phyloP scores from a whole-genome alignment of 768 basidiomycete species.

The Sutorius australiensis region DNA sequence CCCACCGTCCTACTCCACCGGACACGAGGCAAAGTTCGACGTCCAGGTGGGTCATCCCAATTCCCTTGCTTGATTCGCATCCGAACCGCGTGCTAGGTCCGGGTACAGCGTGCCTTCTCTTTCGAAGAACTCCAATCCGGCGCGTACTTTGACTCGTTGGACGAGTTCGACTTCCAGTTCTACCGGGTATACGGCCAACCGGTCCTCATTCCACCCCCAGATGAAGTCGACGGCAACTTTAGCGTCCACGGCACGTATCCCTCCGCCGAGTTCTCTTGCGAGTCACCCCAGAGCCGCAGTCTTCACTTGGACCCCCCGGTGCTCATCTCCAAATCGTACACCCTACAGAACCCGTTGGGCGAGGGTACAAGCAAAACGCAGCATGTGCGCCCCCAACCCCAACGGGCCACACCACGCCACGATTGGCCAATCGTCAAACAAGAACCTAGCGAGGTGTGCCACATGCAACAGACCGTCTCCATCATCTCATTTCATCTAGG shows the following conservation, averaged over 20 bases:
- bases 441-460: slow-evolving; percentile 25
- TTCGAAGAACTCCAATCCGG: slow-evolving; percentile 35
- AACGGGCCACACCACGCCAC: not conserved
- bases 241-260: slow-evolving; percentile 11
- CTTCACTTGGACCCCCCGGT: slow-evolving; percentile 8
- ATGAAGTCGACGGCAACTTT: slow-evolving; percentile 22
- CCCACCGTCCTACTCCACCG: not conserved
- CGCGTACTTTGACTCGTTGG: slow-evolving; percentile 26
- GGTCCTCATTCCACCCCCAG: slow-evolving; percentile 26
- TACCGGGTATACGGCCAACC: slow-evolving; percentile 32
- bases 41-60: slow-evolving; percentile 14
- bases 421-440: slow-evolving; percentile 26
- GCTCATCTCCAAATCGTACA: slow-evolving; percentile 26
- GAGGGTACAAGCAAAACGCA: slow-evolving; percentile 1
- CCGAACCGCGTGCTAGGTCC: slow-evolving; percentile 18
- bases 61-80: not conserved
- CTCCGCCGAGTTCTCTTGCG: not conserved
- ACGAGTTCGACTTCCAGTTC: slow-evolving; percentile 33
- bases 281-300: not conserved
- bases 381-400: not conserved
- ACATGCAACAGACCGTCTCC: not conserved
- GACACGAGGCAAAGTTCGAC: slow-evolving; percentile 23
- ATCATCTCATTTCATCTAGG: slow-evolving; percentile 16
- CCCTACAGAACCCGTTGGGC: slow-evolving; percentile 27
- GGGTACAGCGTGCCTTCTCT: slow-evolving; percentile 30